These are phyloP conservation scores for Panicum virgatum DNA, from an alignment of 202 grass and related monocot genomes.

Conservation along the genomic window DNA sequence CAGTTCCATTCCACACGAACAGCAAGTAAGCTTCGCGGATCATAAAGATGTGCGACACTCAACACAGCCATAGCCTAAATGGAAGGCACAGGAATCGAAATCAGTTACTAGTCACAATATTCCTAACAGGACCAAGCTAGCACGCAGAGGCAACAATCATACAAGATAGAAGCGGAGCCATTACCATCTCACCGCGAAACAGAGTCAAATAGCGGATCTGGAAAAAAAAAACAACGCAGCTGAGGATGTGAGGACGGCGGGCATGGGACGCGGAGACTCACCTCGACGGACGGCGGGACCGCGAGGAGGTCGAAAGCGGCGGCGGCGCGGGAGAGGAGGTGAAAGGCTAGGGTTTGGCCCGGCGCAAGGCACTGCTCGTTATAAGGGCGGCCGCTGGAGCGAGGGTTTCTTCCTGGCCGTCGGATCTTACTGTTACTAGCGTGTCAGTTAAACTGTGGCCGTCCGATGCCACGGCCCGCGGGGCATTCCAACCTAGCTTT, in stretches of 20 bases:
- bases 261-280: neutral
- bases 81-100: neutral
- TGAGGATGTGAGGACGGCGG: neutral
- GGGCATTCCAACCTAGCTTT: neutral
- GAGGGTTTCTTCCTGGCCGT: constrained; percentile 8
- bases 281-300: neutral
- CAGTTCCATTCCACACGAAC: neutral
- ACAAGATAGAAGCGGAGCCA: neutral
- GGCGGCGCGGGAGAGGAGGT: neutral
- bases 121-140: neutral
- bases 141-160: neutral
- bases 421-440: neutral
- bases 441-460: neutral
- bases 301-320: neutral
- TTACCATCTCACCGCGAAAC: neutral
- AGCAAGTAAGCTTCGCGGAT: neutral
- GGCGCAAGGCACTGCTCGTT: neutral
- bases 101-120: neutral
- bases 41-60: neutral
- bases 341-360: constrained; percentile 17
- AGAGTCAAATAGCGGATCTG: too few relatives aligned
- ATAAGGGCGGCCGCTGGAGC: neutral
- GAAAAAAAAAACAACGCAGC: neutral
- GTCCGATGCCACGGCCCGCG: too few relatives aligned
- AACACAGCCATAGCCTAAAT: neutral